Conservation (phyloP, 768 basidiomycete genomes). For the Serendipita sp. region DNA sequence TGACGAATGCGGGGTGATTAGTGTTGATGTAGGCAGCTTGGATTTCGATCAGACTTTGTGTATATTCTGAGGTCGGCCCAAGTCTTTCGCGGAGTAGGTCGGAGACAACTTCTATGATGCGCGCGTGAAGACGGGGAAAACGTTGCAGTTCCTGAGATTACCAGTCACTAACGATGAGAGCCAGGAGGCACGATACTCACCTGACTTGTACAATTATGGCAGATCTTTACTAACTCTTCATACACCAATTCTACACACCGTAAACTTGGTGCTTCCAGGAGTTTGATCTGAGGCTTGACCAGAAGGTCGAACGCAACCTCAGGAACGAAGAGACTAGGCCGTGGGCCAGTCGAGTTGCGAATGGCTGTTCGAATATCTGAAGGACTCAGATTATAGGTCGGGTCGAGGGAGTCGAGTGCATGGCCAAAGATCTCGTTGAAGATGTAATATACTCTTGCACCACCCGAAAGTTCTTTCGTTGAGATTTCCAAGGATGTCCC, state of each 20-base stretch:
- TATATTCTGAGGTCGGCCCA: constrained; percentile 93
- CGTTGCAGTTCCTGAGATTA: constrained; percentile 70
- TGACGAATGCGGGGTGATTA: constrained; percentile 89
- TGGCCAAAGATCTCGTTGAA: constrained; percentile 97
- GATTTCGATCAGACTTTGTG: constrained; percentile 86
- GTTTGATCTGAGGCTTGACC: constrained; percentile 95
- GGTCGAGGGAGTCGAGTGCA: constrained; percentile 77
- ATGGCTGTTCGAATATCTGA: constrained; percentile 97
- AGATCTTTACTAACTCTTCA: constrained; percentile 97
- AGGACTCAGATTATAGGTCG: constrained; percentile 77
- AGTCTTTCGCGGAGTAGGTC: constrained; percentile 88
- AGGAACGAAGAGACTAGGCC: constrained; percentile 92
- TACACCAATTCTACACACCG: constrained; percentile 97
- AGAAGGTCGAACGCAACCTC: constrained; percentile 93
- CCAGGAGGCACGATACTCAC: constrained; percentile 28
- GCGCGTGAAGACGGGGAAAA: constrained; percentile 84
- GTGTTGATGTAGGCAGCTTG: constrained; percentile 99
- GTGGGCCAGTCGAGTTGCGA: constrained; percentile 90
- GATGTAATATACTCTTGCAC: constrained; percentile 97
- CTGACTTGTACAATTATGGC: constrained; percentile 88
- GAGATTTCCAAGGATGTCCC: constrained; percentile 92
- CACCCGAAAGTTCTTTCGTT: constrained; percentile 95
- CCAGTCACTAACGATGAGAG: background rate
- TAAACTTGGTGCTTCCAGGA: constrained; percentile 84
- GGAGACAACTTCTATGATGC: constrained; percentile 91